phyloP scores from a whole-genome alignment of 192 early-diverging fungal species.

The Coemansia sp. region DNA sequence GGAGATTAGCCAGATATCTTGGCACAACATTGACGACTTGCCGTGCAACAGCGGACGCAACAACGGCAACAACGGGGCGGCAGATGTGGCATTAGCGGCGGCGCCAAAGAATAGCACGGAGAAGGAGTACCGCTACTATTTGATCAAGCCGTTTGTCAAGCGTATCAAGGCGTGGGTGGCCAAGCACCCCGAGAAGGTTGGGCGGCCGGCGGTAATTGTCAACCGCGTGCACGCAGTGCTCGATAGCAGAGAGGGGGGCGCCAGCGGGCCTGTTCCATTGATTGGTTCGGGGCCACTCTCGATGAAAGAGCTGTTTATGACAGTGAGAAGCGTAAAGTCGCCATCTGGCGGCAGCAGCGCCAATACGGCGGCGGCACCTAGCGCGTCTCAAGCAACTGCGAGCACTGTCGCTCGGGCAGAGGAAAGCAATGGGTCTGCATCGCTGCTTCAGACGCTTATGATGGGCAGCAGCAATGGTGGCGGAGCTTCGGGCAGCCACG shows the following conservation, averaged over 20 bases:
- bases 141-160: constrained; percentile 70
- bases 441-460: constrained; percentile 53
- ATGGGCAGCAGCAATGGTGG: too few relatives aligned
- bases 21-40: constrained; percentile 63
- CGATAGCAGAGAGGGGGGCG: not conserved
- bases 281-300: constrained; percentile 19
- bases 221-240: constrained; percentile 6
- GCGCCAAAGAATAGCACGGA: constrained; percentile 16
- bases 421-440: constrained; percentile 25
- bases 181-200: constrained; percentile 29
- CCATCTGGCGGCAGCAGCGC: constrained; percentile 1
- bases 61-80: constrained; percentile 41
- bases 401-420: not conserved
- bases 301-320: constrained; percentile 39
- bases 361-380: not conserved
- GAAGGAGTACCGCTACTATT: constrained; percentile 60
- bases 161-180: constrained; percentile 41
- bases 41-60: constrained; percentile 32
- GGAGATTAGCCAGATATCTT: constrained; percentile 85
- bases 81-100: too few relatives aligned
- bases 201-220: constrained; percentile 16
- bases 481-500: not conserved
- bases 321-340: constrained; percentile 23
- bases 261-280: not conserved
- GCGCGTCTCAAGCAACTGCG: not conserved